These are phyloP conservation scores for Anacardium occidentale DNA, from an alignment of 345 rosid genomes.

Conservation along the genomic window DNA sequence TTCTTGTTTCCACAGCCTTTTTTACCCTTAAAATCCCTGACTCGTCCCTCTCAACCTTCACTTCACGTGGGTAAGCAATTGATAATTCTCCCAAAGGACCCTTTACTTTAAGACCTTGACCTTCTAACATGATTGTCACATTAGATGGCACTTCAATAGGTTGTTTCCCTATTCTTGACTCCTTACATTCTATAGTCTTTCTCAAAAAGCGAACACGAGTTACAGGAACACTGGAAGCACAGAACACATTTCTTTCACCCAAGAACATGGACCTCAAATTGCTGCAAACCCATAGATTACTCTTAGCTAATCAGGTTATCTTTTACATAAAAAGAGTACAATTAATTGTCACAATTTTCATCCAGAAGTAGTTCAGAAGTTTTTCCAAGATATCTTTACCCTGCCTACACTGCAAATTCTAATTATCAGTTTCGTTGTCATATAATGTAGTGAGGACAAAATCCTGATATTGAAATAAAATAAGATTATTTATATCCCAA, in stretches of 20 bases:
- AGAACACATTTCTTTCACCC: conserved; percentile 56
- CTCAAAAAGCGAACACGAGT: conserved; percentile 41
- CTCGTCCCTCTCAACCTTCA: conserved; percentile 66
- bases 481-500: background rate
- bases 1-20: conserved; percentile 74
- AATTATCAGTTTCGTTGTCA: background rate
- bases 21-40: conserved; percentile 56
- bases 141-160: conserved; percentile 72
- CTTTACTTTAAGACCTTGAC: conserved; percentile 68
- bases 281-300: conserved; percentile 40
- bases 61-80: conserved; percentile 68
- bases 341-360: background rate
- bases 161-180: conserved; percentile 92
- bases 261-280: conserved; percentile 61
- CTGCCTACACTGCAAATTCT: background rate
- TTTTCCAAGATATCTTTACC: background rate
- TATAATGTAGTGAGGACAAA: background rate
- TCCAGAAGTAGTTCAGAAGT: background rate
- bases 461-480: conserved; percentile 1
- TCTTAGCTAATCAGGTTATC: background rate
- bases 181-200: conserved; percentile 75
- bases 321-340: background rate
- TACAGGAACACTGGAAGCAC: conserved; percentile 36
- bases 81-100: conserved; percentile 91
- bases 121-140: conserved; percentile 69